Base-by-base conservation (phyloP, 169 alveolate species). In the Eimeria mitis region DNA sequence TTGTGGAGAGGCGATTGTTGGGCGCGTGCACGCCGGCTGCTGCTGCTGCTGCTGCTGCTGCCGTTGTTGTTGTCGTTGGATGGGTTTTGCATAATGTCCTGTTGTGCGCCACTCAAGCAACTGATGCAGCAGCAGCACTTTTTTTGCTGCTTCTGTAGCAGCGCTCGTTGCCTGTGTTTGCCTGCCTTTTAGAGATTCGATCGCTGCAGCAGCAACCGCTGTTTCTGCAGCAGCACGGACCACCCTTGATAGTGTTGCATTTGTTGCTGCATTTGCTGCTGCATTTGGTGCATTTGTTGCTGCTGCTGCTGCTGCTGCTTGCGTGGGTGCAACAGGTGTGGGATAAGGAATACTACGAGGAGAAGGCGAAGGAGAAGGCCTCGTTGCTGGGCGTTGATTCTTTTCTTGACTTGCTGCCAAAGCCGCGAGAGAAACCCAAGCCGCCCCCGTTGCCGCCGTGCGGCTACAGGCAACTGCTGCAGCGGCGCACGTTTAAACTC, bases 401-500 rank as follows among this genome's bases (percentile, higher is more conserved):
- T 16, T 56, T 76, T 49, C 70, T 94, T 9, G 76, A 71, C 9
- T 71, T 76, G 28, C 96, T 94, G 31, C 96, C 96, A 1, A 59
- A 59, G 65, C 96, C 96, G 2, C 54, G 81, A 40, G 89, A 94
- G 91, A 89, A 87, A 42, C 90, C 90, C 23, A 79, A 65, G 42
- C 85, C 96, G 8, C 96, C 96, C 40, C 91, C 91, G 13, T 40
- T 75, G 56, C 95, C 95, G 25, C 95, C 96, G 0, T 79, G 88
- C 37, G 95, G 90, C 42, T 87, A 76, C 40, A 70, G 96, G 37
- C 90, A 97, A 92, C 96, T 95, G 79, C 96, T 98, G 96, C 97
- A 98, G 94, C 96, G 95, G 95, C 89, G 99, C 88, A 96, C 85
- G 59, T 98, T 97, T 75, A 54, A 96, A 8, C 75, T 98, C 1